Conservation (phyloP, 169 alveolate genomes). For the Plasmodium cynomolgi region DNA sequence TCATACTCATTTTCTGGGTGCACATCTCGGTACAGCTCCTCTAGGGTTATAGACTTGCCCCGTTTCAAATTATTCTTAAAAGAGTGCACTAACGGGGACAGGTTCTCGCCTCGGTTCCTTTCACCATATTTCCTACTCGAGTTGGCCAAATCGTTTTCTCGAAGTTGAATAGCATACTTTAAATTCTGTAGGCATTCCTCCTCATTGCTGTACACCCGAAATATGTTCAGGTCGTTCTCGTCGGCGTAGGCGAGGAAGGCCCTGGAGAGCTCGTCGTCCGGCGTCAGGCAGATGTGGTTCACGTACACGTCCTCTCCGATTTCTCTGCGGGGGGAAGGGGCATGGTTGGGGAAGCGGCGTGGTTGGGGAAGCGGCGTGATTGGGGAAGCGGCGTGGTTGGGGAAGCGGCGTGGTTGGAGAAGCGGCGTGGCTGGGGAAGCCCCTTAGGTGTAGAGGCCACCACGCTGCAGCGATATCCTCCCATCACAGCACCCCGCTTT, state of each 20-base stretch:
- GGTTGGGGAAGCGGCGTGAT: not conserved
- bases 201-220: conserved; percentile 31
- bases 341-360: not conserved
- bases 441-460: too few species aligned
- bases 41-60: not conserved
- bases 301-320: conserved; percentile 14
- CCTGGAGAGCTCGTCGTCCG: not conserved
- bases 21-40: conserved; percentile 51
- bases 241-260: conserved; percentile 32
- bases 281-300: conserved; percentile 61
- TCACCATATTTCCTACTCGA: not conserved
- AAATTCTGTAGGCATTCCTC: conserved; percentile 43
- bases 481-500: not conserved
- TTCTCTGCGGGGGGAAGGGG: conserved; percentile 11
- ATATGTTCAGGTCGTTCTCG: conserved; percentile 34
- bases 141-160: not conserved
- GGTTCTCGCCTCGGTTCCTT: not conserved
- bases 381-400: not conserved
- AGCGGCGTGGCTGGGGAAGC: not conserved
- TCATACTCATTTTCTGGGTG: conserved; percentile 18
- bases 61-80: conserved; percentile 13
- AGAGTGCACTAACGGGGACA: not conserved
- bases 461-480: not conserved
- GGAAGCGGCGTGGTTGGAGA: not conserved
- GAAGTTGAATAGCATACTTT: conserved; percentile 43